phyloP scores from a whole-genome alignment of 441 rosid species.

The California macrophylla region DNA sequence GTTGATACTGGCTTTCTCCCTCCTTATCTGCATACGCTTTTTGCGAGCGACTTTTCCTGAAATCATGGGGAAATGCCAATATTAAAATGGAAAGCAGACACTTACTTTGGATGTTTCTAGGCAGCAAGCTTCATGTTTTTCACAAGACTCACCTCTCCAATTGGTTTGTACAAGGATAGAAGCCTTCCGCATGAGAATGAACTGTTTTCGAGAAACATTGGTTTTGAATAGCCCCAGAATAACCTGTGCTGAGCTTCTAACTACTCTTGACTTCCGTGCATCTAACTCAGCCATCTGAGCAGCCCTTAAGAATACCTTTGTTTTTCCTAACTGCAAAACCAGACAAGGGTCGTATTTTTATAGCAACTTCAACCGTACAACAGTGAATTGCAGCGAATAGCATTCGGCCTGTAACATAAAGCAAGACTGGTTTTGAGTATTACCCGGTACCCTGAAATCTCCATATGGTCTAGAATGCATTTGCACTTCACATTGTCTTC shows the following conservation, averaged over 20 bases:
- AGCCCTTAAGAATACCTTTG: conserved; percentile 88
- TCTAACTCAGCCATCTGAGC: conserved; percentile 99
- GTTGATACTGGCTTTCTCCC: conserved; percentile 64
- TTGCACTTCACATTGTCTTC: conserved; percentile 65
- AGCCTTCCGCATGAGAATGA: conserved; percentile 59
- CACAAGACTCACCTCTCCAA: conserved; percentile 58
- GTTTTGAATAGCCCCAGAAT: conserved; percentile 72
- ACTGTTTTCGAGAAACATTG: conserved; percentile 58
- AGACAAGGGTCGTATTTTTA: conserved; percentile 24
- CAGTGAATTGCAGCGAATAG: not conserved
- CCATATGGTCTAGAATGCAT: conserved; percentile 69
- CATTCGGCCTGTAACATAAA: too few relatives aligned
- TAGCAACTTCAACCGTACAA: not conserved
- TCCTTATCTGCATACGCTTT: conserved; percentile 37
- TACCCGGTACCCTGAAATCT: conserved; percentile 91
- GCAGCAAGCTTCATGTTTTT: not conserved
- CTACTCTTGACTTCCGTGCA: conserved; percentile 70
- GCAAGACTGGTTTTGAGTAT: conserved; percentile 10
- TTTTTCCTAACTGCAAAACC: conserved; percentile 74
- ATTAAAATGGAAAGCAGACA: not conserved
- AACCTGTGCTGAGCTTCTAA: conserved; percentile 69
- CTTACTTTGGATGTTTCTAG: not conserved
- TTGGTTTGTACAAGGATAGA: conserved; percentile 51
- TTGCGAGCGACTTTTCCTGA: conserved; percentile 48
- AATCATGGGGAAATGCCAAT: conserved; percentile 1